Evolutionary conservation across 2,329 filamentous ascomycete genomes (phyloP).

Genomic region (Bipolaris sorokiniana): DNA sequence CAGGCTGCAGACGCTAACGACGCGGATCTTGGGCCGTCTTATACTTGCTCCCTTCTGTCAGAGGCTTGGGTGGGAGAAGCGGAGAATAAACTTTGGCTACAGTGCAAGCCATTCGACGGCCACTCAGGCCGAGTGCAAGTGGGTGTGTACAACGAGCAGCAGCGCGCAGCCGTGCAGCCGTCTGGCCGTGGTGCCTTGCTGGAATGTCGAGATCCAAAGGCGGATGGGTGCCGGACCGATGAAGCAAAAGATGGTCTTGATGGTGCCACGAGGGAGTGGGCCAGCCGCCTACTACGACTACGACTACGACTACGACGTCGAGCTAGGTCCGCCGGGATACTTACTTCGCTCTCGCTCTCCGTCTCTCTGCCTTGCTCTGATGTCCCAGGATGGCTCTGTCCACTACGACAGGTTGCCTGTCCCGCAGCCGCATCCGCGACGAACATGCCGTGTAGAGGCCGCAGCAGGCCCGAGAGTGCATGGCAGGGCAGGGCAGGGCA

Average conservation of each 20-base stretch:
- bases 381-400: slow-evolving; percentile 34
- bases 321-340: slow-evolving; percentile 18
- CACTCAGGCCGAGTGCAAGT: background rate
- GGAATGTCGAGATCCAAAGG: slow-evolving; percentile 34
- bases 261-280: slow-evolving; percentile 38
- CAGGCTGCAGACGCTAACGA: slow-evolving; percentile 34
- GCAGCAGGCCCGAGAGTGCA: slow-evolving; percentile 39
- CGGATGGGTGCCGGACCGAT: slow-evolving; percentile 41
- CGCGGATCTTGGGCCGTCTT: slow-evolving; percentile 44
- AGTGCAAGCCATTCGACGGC: slow-evolving; percentile 26
- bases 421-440: slow-evolving; percentile 53
- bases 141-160: slow-evolving; percentile 37
- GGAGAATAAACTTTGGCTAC: slow-evolving; percentile 34
- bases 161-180: slow-evolving; percentile 30
- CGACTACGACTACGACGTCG: slow-evolving; percentile 35
- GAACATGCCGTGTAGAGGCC: slow-evolving; percentile 45
- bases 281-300: slow-evolving; percentile 34
- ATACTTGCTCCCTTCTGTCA: slow-evolving; percentile 33
- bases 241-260: slow-evolving; percentile 42
- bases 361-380: no score
- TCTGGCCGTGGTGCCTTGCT: slow-evolving; percentile 30
- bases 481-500: background rate
- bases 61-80: slow-evolving; percentile 22
- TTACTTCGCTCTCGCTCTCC: no score
- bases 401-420: slow-evolving; percentile 50